phyloP scores from a whole-genome alignment of 495 filamentous ascomycete genomes.

The Talaromyces borbonicus region DNA sequence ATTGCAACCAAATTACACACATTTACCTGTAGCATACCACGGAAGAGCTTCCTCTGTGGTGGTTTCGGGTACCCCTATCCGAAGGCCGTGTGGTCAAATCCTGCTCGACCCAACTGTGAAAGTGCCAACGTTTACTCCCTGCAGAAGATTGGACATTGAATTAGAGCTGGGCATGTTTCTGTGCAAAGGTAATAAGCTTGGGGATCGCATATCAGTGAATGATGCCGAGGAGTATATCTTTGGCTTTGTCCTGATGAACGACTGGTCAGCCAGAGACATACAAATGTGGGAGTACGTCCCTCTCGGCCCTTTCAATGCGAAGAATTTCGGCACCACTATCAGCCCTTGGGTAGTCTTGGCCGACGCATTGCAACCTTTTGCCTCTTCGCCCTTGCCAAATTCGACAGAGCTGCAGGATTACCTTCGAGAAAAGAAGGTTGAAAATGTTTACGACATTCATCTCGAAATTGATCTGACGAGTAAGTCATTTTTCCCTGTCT shows the following conservation, averaged over 20 bases:
- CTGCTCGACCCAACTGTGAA: slow-evolving; percentile 53
- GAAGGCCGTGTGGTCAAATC: slow-evolving; percentile 73
- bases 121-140: slow-evolving; percentile 52
- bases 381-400: slow-evolving; percentile 43
- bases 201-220: slow-evolving; percentile 49
- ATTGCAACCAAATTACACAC: slow-evolving; percentile 81
- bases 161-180: slow-evolving; percentile 82
- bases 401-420: slow-evolving; percentile 56
- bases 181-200: slow-evolving; percentile 54
- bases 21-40: slow-evolving; percentile 84
- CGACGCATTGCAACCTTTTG: slow-evolving; percentile 71
- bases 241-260: slow-evolving; percentile 83
- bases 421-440: slow-evolving; percentile 51
- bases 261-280: slow-evolving; percentile 88
- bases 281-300: slow-evolving; percentile 87
- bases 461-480: slow-evolving; percentile 66
- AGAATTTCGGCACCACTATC: slow-evolving; percentile 89
- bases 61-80: slow-evolving; percentile 65
- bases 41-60: slow-evolving; percentile 72
- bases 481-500: slow-evolving; percentile 48
- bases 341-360: slow-evolving; percentile 81
- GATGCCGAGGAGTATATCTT: slow-evolving; percentile 72
- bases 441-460: slow-evolving; percentile 63
- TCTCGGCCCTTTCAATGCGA: slow-evolving; percentile 78
- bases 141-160: slow-evolving; percentile 70